Conservation (phyloP, 78 protist species). For the Dictyostelium citrinum region DNA sequence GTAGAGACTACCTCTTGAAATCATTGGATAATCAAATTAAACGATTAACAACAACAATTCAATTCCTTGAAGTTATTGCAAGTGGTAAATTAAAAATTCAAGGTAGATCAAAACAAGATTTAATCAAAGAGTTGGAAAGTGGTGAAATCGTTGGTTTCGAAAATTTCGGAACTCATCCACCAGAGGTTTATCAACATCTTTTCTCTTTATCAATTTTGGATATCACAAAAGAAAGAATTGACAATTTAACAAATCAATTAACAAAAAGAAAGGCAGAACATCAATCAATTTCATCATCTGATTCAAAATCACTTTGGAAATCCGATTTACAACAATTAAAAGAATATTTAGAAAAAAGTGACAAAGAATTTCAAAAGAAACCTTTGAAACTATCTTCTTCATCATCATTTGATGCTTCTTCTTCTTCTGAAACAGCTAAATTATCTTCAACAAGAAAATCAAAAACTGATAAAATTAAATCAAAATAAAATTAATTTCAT, state of each 20-base stretch:
- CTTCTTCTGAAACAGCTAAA: neutral
- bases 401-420: neutral
- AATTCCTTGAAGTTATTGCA: slow-evolving; percentile 27
- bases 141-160: neutral
- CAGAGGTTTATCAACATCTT: slow-evolving; percentile 36
- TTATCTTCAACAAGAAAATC: neutral
- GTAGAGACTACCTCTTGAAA: neutral
- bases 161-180: neutral
- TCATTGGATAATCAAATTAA: neutral
- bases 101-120: slow-evolving; percentile 36
- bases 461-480: neutral
- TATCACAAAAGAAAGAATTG: slow-evolving; percentile 72
- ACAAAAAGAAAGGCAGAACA: neutral
- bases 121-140: slow-evolving; percentile 17
- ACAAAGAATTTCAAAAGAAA: neutral
- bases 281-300: neutral
- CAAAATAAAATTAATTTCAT: neutral
- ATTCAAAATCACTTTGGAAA: slow-evolving; percentile 37
- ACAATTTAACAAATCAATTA: neutral
- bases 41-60: neutral
- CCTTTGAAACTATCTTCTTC: neutral
- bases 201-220: slow-evolving; percentile 59
- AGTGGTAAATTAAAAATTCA: slow-evolving; percentile 25
- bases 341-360: slow-evolving; percentile 8
- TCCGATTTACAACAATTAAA: slow-evolving; percentile 3